These are phyloP conservation scores for Cyberlindnera nakhonratchasimensis DNA, from an alignment of 805 yeast genomes.

Conservation along the genomic window DNA sequence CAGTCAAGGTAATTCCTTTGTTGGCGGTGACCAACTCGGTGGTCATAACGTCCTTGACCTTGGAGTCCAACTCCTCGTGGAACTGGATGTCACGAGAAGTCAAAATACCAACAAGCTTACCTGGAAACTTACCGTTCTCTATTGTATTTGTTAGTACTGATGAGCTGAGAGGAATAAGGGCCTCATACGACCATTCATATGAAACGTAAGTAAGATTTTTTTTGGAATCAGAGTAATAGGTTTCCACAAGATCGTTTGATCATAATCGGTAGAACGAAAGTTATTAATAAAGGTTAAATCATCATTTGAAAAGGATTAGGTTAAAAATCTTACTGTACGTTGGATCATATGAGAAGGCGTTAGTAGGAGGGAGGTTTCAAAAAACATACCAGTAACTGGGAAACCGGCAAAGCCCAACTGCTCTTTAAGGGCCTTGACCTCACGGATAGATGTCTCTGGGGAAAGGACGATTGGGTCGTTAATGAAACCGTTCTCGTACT, in stretches of 20 bases:
- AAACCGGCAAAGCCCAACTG: conserved; percentile 90
- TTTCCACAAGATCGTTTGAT: conserved; percentile 98
- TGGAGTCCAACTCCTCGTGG: conserved; percentile 64
- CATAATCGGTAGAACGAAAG: conserved; percentile 99
- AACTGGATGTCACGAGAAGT: conserved; percentile 97
- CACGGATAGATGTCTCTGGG: conserved; percentile 74
- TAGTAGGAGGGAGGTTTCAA: conserved; percentile 5
- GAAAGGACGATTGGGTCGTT: conserved; percentile 86
- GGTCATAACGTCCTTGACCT: conserved; percentile 84
- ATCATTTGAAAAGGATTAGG: conserved; percentile 39
- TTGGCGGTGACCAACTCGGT: conserved; percentile 79
- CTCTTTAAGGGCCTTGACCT: conserved; percentile 68
- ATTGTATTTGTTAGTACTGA: conserved; percentile 22
- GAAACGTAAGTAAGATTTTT: neutral
- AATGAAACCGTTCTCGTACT: conserved; percentile 96
- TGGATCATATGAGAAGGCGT: neutral
- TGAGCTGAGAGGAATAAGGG: no score
- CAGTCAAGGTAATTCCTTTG: conserved; percentile 73
- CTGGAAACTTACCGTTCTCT: conserved; percentile 85
- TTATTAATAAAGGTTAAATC: conserved; percentile 54
- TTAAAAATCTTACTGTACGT: neutral
- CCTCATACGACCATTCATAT: no score
- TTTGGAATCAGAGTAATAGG: conserved; percentile 38
- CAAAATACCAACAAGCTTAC: conserved; percentile 90
- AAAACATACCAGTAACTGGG: conserved; percentile 97